Percentiles rank a stretch among this genome's conserved stretches.
These are phyloP conservation scores for Aspergillus oerlinghausenensis DNA, from an alignment of 2,329 filamentous ascomycete genomes.

Conservation along the genomic window DNA sequence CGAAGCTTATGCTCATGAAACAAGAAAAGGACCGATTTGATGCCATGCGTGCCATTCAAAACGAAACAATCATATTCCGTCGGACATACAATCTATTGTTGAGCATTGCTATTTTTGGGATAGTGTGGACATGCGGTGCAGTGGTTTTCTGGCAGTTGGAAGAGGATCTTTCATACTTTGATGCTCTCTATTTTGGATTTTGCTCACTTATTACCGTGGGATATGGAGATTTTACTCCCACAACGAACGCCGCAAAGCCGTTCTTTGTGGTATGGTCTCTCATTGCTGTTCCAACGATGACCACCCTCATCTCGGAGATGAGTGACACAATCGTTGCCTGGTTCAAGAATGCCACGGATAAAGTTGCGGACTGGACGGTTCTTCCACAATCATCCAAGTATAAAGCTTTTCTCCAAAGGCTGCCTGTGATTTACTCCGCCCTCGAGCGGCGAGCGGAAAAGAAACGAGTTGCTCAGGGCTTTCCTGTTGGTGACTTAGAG, in stretches of 20 bases:
- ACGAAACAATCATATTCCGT: conserved; percentile 58
- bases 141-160: conserved; percentile 67
- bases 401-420: conserved; percentile 45
- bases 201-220: conserved; percentile 79
- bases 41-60: conserved; percentile 77
- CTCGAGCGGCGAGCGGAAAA: conserved; percentile 39
- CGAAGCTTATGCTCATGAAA: conserved; percentile 54
- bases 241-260: conserved; percentile 71
- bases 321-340: conserved; percentile 72
- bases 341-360: conserved; percentile 60
- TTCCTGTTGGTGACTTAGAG: conserved; percentile 39
- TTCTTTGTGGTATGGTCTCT: conserved; percentile 95
- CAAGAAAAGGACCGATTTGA: conserved; percentile 68
- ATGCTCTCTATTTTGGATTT: conserved; percentile 81
- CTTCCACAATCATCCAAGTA: conserved; percentile 59
- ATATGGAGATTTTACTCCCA: conserved; percentile 74
- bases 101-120: conserved; percentile 63
- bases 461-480: conserved; percentile 45
- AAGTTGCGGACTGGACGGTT: conserved; percentile 61
- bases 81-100: conserved; percentile 69
- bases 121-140: conserved; percentile 78
- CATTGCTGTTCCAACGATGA: conserved; percentile 81
- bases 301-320: conserved; percentile 77
- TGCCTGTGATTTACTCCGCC: conserved; percentile 39
- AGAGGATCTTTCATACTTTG: conserved; percentile 62